Base-by-base conservation (phyloP, 2,329 filamentous ascomycete genomes). In the Ascochyta pisi region DNA sequence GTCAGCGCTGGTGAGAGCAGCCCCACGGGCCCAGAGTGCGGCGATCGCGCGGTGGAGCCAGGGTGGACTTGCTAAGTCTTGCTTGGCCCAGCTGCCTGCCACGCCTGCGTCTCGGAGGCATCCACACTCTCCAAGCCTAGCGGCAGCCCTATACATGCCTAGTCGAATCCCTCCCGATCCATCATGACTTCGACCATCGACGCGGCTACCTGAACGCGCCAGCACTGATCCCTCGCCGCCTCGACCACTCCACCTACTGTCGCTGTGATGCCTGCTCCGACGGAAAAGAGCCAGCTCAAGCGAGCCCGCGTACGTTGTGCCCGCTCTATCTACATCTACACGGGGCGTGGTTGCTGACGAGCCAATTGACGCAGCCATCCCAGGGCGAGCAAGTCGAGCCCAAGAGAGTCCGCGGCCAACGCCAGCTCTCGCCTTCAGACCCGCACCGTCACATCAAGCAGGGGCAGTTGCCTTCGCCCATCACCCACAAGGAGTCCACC, bases 271-370 rank as follows among this genome's bases (percentile, higher is more conserved):
- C 79, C 85, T 77, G 82, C 86, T 77, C 75, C 77, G 42, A 63
- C 64, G 64, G 89, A 95, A 78, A 91, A 91, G 81, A 92, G 89
- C 81, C 89, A 90, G 79, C 86, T 95, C 80, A 96, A 96, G 82
- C 88, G 92, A 73, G 85, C 81, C 66, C 85, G 89, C 76, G 91
- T 95, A 82, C 73, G 85, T 81, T 60, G 24, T 46, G 12, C 54
- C 8, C 27, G 3, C 19, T 23, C 15, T 27, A 44, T 44, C 40
- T 43, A 34, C 31, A 41, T 16, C 31, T 3, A 12, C 4, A 13
- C 10, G 12, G 37, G 33, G 42, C 23, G 15, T 33, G 53, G 23
- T 44, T 54, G 58, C 62, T 71, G 54, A 66, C 62, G 51, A 58
- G 51, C 62, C 59, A 50, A 60, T 58, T 46, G 50, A 52, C 72